Base-by-base conservation (phyloP, 345 rosid genomes). In the Noccaea caerulescens region DNA sequence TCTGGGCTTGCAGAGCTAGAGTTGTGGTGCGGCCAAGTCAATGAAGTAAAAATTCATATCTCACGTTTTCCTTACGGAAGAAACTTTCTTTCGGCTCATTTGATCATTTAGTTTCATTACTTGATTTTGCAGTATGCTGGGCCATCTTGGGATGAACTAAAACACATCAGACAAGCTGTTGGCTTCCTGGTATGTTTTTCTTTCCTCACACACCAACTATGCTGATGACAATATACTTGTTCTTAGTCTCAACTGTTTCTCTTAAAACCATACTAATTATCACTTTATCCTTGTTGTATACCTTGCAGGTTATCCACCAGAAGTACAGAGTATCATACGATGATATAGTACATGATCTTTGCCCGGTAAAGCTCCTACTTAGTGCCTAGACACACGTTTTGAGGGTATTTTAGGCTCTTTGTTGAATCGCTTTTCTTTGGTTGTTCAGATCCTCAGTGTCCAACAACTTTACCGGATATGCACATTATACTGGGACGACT, bases 381-480 rank as follows among this genome's bases (percentile, higher is more conserved):
- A 45, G 54, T 62, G 3, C 25, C 52, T 51, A 39, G 23, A 64
- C 11, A 45, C 71, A 37, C 9, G 12, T 27, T 56, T 57, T 14
- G 64, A 38, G 36, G 25, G 68, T 30, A 36, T 46, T 44, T 16
- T 45, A 56, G 12, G 38, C 56, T 30, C 62, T 13, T 33, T 13
- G 59, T 2, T 61, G 13, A 64, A 30, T 50, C 11, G 1, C n/a
- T 27, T 76, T 60, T 63, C 27, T 56, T 58, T 75, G 61, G 41
- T 59, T 16, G 46, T 68, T 82, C 73, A 90, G 99, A 85, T 92
- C 80, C 85, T 95, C 39, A 92, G 99, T 69, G 98, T 95, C 33
- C 99, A 95, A 76, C 99, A 90, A 69, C 85, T 95, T 49, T 95
- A 95, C 73, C 87, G 99, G 83, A 92, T 92, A 77, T 92, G 98